Conservation (phyloP, 2,329 filamentous ascomycete species). For the Didymella sp. region DNA sequence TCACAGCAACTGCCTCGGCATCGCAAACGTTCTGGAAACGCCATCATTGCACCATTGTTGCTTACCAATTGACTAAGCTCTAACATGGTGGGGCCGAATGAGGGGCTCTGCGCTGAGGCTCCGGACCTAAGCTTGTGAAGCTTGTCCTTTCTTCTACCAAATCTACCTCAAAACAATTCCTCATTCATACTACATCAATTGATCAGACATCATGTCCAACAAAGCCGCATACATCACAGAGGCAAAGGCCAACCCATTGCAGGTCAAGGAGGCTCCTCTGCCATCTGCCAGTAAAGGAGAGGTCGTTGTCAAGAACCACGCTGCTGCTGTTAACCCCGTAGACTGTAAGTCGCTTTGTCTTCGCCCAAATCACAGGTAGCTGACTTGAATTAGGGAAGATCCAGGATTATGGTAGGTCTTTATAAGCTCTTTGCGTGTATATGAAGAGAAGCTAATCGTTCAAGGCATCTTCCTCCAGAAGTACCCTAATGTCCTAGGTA, state of each 20-base stretch:
- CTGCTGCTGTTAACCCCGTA: constrained; percentile 44
- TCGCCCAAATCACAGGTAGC: not conserved
- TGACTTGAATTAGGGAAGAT: constrained; percentile 37
- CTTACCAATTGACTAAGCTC: constrained; percentile 4
- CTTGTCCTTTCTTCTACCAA: not conserved
- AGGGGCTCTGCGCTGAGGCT: not conserved
- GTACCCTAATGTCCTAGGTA: constrained; percentile 48
- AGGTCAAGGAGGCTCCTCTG: constrained; percentile 41
- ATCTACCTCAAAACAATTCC: no score
- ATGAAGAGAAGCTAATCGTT: not conserved
- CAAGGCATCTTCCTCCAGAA: constrained; percentile 46
- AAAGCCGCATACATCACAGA: constrained; percentile 44
- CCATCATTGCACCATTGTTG: constrained; percentile 1
- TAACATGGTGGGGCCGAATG: not conserved
- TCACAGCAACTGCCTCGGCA: constrained; percentile 5
- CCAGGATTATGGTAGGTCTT: constrained; percentile 38
- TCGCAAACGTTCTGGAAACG: not conserved
- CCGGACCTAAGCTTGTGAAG: not conserved
- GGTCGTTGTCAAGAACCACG: constrained; percentile 46
- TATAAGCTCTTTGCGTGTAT: not conserved
- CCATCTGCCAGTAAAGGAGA: constrained; percentile 39
- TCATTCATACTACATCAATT: not conserved
- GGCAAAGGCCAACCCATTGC: constrained; percentile 37
- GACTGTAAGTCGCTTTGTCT: constrained; percentile 29
- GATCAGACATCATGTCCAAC: constrained; percentile 34